phyloP scores from a whole-genome alignment of 2,329 filamentous ascomycete species.

The Aspergillus fumigatiaffinis region DNA sequence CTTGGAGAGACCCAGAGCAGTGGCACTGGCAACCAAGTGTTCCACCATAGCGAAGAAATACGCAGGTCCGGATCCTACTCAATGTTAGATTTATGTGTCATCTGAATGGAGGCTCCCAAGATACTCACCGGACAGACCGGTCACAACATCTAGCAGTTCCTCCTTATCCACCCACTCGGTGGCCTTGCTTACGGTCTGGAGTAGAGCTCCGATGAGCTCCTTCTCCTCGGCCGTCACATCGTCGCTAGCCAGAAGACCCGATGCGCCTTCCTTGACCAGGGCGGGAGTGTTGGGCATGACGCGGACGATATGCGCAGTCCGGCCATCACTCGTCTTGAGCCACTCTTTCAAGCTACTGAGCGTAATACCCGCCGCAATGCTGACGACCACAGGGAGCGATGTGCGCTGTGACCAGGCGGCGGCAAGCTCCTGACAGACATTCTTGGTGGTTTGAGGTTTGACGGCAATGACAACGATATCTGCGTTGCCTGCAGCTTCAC shows the following conservation, averaged over 20 bases:
- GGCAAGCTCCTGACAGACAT: constrained; percentile 30
- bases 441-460: constrained; percentile 32
- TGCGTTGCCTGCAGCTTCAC: constrained; percentile 23
- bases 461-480: constrained; percentile 33
- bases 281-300: constrained; percentile 37
- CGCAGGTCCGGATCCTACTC: constrained; percentile 31
- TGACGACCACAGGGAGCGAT: constrained; percentile 28
- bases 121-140: constrained; percentile 30
- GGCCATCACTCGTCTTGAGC: constrained; percentile 23
- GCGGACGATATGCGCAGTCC: constrained; percentile 26
- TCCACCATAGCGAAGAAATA: constrained; percentile 38
- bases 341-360: constrained; percentile 27
- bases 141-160: constrained; percentile 34
- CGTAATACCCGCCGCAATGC: constrained; percentile 34
- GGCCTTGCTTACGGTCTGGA: constrained; percentile 30
- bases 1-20: constrained; percentile 26
- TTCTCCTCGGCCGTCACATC: constrained; percentile 28
- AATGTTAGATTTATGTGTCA: not conserved
- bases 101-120: not conserved
- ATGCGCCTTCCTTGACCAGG: constrained; percentile 31
- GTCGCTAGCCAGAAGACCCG: constrained; percentile 23
- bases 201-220: constrained; percentile 26
- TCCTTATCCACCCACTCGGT: constrained; percentile 34
- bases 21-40: constrained; percentile 30
- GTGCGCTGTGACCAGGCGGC: constrained; percentile 22